phyloP scores from a whole-genome alignment of 371 early-diverging fungal genomes.

The Furculomyces boomerangus region DNA sequence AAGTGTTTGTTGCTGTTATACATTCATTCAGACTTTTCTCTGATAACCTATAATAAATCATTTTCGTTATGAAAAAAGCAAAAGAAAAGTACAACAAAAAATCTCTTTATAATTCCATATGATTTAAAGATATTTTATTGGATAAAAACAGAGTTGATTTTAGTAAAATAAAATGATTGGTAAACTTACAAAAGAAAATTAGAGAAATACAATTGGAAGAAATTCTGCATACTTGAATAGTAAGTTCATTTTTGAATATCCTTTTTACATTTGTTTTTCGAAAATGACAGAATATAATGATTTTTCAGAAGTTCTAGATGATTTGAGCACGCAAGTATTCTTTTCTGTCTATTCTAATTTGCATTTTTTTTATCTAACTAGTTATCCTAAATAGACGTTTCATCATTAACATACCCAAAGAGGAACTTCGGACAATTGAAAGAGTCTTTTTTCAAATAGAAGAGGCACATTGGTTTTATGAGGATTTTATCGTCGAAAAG shows the following conservation, averaged over 20 bases:
- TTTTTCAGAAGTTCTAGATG: background rate
- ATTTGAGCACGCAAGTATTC: background rate
- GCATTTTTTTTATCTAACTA: background rate
- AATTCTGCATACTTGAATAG: no score
- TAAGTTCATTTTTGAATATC: background rate
- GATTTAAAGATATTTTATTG: no score
- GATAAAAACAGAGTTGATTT: no score
- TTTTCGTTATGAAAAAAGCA: no score
- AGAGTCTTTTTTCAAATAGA: conserved; percentile 98
- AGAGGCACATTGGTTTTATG: conserved; percentile 99
- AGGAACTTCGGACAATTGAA: conserved; percentile 73
- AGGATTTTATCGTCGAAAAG: conserved; percentile 86
- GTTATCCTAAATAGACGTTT: conserved; percentile 45
- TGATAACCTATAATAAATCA: no score
- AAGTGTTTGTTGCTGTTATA: no score
- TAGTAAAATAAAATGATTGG: no score
- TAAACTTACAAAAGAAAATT: no score
- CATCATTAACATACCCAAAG: conserved; percentile 90
- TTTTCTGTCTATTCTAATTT: background rate
- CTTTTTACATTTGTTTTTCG: background rate
- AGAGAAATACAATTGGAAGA: no score
- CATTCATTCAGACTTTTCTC: no score
- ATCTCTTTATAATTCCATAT: no score
- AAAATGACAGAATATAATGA: background rate
- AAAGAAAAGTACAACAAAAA: no score